These are phyloP conservation scores for Rosa persica DNA, from an alignment of 306 rosid species.

Conservation along the genomic window DNA sequence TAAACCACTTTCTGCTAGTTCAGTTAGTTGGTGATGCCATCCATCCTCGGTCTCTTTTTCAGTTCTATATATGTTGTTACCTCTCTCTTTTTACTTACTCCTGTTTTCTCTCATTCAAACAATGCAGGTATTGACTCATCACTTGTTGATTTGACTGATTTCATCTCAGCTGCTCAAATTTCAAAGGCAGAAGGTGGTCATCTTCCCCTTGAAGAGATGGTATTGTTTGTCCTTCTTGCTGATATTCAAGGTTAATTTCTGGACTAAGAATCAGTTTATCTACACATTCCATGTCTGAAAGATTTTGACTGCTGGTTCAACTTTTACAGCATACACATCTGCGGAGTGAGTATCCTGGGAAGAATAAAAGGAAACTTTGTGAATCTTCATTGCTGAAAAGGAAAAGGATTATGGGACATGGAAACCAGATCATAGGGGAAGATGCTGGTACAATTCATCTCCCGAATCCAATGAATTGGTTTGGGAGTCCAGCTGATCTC, in stretches of 20 bases:
- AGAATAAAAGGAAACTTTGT: constrained; percentile 50
- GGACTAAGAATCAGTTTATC: constrained; percentile 1
- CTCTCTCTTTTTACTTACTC: constrained; percentile 7
- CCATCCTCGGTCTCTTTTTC: not conserved
- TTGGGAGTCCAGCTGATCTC: constrained; percentile 68
- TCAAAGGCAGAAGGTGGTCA: constrained; percentile 61
- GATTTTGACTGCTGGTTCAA: constrained; percentile 18
- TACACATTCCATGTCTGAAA: not conserved
- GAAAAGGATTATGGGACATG: constrained; percentile 45
- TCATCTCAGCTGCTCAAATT: constrained; percentile 73
- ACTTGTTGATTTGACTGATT: constrained; percentile 67
- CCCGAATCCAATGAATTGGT: constrained; percentile 88
- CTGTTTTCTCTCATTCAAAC: not conserved
- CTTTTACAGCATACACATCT: constrained; percentile 49
- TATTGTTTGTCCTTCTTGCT: constrained; percentile 25
- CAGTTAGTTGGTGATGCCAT: not conserved
- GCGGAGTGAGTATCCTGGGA: not conserved
- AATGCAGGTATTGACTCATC: constrained; percentile 55
- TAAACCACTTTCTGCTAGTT: not conserved
- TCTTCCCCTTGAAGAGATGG: constrained; percentile 60
- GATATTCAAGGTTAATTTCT: not conserved
- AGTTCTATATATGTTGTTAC: too few relatives aligned
- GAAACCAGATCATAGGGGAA: constrained; percentile 34
- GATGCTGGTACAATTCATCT: constrained; percentile 66
- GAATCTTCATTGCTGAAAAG: constrained; percentile 55